Conservation (phyloP, 2,329 filamentous ascomycete genomes). For the Fonsecaea erecta region DNA sequence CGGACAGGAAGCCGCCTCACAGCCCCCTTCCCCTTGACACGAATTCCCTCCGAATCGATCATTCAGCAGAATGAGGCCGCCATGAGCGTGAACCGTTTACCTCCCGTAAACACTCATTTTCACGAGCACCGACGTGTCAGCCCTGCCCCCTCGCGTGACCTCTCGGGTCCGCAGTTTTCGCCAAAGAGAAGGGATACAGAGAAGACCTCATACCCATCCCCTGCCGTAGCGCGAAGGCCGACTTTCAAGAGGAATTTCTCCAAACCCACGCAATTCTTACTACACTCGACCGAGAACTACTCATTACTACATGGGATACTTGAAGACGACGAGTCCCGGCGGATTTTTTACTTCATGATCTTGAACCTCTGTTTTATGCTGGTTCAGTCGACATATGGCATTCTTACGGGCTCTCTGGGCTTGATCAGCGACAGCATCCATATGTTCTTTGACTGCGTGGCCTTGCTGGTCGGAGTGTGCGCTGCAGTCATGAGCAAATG, state of each 20-base stretch:
- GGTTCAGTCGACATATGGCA: slow-evolving; percentile 92
- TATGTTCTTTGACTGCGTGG: slow-evolving; percentile 99
- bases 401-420: slow-evolving; percentile 88
- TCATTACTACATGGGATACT: slow-evolving; percentile 85
- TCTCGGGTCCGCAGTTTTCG: slow-evolving; percentile 19
- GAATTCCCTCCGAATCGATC: slow-evolving; percentile 37
- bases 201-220: slow-evolving; percentile 24
- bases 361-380: slow-evolving; percentile 95
- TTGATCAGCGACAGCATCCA: slow-evolving; percentile 97
- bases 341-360: slow-evolving; percentile 97
- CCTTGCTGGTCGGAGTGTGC: slow-evolving; percentile 84
- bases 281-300: slow-evolving; percentile 71
- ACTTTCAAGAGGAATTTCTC: slow-evolving; percentile 39
- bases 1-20: slow-evolving; percentile 35
- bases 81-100: slow-evolving; percentile 12
- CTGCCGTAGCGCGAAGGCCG: slow-evolving; percentile 16
- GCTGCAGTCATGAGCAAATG: slow-evolving; percentile 96
- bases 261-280: slow-evolving; percentile 70
- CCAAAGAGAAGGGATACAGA: slow-evolving; percentile 30
- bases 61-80: slow-evolving; percentile 22
- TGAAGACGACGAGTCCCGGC: slow-evolving; percentile 85
- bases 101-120: slow-evolving; percentile 26
- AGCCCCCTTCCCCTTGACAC: slow-evolving; percentile 31
- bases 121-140: slow-evolving; percentile 22
- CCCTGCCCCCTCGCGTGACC: slow-evolving; percentile 27